Evolutionary conservation across 441 rosid genomes (phyloP), one percentile per base, ranked within the genome.

Genomic region (Adansonia madagascariensis): DNA sequence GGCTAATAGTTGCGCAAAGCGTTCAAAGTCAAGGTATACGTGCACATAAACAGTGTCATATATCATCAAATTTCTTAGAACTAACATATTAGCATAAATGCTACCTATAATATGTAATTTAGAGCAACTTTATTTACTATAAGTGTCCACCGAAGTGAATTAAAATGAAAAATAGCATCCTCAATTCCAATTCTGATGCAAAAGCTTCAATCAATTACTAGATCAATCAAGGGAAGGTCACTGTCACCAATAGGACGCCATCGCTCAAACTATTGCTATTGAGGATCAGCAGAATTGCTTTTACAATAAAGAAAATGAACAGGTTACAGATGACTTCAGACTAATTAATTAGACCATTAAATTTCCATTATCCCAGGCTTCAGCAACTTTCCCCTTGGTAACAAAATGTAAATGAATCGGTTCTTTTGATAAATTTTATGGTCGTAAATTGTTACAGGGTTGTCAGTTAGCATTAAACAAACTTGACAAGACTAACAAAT

Each of bases 291-390:
- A 69, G 43, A 69, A 24, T 22, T 69, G 24, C 12, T 43, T 66
- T 31, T 69, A 47, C 12, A 7, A 24, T 49, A 7, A 24, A 24
- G 44, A 14, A 70, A 50, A 70, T 15, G n/a, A 49, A 27, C 22
- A 7, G 27, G 22, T 27, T 7, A 1, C 0, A 8, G 22, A 71
- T n/a, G 46, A 52, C 74, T 52, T 71, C 62, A 3, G 11, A 22
- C 56, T 49, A 69, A 69, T 69, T 47, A 49, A 27, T 27, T 27
- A 27, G 44, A 69, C 59, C 59, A 70, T 69, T 62, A 64, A n/a
- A n/a, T 41, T 52, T 70, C 14, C 74, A 50, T 70, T 50, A 35
- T 49, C 24, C 73, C 73, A 22, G 57, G 20, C 43, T 47, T 49
- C 57, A 69, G 24, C 15, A 69, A 49, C 57, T 57, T 20, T 22